Evolutionary conservation across 306 rosid species (phyloP).

Genomic region (Vachellia pachyceras): DNA sequence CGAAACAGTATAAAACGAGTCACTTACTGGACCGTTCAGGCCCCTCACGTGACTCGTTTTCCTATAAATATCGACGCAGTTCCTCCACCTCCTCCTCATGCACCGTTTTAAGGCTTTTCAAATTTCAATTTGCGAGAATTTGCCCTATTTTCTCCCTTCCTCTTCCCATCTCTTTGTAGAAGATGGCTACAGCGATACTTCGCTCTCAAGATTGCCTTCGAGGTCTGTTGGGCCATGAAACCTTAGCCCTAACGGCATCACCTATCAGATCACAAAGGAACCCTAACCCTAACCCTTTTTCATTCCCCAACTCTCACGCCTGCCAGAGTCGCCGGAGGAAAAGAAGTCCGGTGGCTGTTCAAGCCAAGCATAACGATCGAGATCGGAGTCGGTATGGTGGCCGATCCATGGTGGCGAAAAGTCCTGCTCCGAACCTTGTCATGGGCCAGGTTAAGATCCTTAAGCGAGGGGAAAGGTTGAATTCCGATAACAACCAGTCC

Average conservation of each 20-base stretch:
- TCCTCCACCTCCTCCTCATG: fast-evolving
- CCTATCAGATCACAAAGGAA: too few species aligned
- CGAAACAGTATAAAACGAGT: neutral
- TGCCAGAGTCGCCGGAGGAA: slow-evolving; percentile 28
- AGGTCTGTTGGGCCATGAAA: slow-evolving; percentile 32
- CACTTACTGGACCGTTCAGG: neutral
- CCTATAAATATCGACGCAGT: neutral
- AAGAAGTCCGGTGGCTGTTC: too few species aligned
- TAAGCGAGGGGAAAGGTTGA: too few species aligned
- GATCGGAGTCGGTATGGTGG: too few species aligned
- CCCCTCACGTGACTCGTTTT: too few species aligned
- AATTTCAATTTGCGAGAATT: neutral
- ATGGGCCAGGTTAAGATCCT: too few species aligned
- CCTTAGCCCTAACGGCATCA: slow-evolving; percentile 9
- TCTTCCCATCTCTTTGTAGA: neutral
- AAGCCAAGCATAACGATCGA: too few species aligned
- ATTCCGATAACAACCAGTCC: too few species aligned
- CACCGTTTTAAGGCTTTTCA: neutral
- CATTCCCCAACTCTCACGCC: neutral
- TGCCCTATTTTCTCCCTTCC: too few species aligned
- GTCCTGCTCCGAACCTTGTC: too few species aligned
- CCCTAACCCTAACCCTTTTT: neutral
- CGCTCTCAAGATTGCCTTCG: too few species aligned
- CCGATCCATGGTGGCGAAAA: too few species aligned
- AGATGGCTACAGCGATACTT: slow-evolving; percentile 58